Evolutionary conservation across 768 basidiomycete genomes (phyloP), one percentile per base, ranked within the genome.

Genomic region (Russula virescens): DNA sequence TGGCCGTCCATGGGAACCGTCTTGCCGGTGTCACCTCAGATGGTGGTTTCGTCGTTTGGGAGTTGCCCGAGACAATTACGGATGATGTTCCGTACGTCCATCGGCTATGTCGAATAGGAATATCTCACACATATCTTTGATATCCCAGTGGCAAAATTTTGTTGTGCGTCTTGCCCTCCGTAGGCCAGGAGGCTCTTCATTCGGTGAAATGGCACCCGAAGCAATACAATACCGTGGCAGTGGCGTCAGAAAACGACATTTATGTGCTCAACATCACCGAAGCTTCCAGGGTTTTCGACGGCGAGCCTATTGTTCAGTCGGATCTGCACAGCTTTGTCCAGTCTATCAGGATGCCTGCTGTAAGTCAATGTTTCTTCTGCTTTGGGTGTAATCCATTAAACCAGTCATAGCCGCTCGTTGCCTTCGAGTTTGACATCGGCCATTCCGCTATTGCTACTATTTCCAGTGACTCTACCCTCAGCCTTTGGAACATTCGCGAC

Each of bases 161-260:
- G 62, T 78, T 91, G 16, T 91, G 88, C 67, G 81, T 91, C 26
- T 78, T 81, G 38, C 88, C 91, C 11, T 78, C 86, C 10, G 75
- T 77, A 34, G 79, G 81, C 57, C 70, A 73, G 19, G 84, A 88
- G 51, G 83, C 84, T 26, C 78, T 93, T 34, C 88, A 88, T 66
- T 83, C 88, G 14, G 91, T 93, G 61, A 92, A 92, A 71, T 93
- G 91, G 91, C 89, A 94, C 68, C 88, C 91, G 14, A 89, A 88
- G 71, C 85, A 92, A 60, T 79, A 83, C 3, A 87, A 91, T 70
- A 86, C 83, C 11, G 78, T 93, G 48, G 91, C 91, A 4, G 86
- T 93, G n/a, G 91, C 91, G 21, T 89, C 89, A 0, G 86, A 87
- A 66, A 83, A 80, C 60, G 85, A 83, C 68, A 79, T 93, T 68